These are phyloP conservation scores for Pyrus betulifolia DNA, from an alignment of 306 rosid genomes.

Conservation along the genomic window DNA sequence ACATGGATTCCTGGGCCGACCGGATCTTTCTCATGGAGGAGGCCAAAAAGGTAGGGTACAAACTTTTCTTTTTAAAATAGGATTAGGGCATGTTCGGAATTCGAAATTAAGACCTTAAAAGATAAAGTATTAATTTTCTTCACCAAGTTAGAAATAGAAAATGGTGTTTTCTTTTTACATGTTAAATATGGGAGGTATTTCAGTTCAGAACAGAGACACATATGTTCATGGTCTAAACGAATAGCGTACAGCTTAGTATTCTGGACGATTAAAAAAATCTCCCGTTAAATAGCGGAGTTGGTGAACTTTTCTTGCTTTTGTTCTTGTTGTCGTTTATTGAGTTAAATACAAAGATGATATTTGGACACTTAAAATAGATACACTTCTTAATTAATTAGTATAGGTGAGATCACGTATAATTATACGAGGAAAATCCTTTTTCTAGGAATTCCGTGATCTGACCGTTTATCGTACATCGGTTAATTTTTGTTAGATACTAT, in stretches of 20 bases:
- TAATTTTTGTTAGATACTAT: too few species aligned
- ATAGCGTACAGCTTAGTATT: too few species aligned
- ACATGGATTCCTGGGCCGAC: slow-evolving; percentile 67
- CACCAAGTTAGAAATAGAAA: not conserved
- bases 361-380: not conserved
- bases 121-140: too few species aligned
- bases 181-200: too few species aligned
- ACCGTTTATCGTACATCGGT: rapidly evolving
- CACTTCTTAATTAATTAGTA: not conserved
- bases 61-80: not conserved
- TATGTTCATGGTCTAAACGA: too few species aligned
- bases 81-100: not conserved
- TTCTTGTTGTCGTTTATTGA: not conserved
- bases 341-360: not conserved
- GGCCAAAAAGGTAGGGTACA: slow-evolving; percentile 59
- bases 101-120: not conserved
- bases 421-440: too few species aligned
- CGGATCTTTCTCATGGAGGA: slow-evolving; percentile 82
- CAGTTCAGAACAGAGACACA: too few species aligned
- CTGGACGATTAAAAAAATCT: too few species aligned
- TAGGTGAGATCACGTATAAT: not conserved
- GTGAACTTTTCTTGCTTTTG: too few species aligned
- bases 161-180: not conserved
- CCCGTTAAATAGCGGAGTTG: too few species aligned
- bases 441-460: rapidly evolving